Percentiles rank a stretch among this genome's conserved stretches.
phyloP scores from a whole-genome alignment of 352 stramenopile genomes.

The Pythium plurisporium region DNA sequence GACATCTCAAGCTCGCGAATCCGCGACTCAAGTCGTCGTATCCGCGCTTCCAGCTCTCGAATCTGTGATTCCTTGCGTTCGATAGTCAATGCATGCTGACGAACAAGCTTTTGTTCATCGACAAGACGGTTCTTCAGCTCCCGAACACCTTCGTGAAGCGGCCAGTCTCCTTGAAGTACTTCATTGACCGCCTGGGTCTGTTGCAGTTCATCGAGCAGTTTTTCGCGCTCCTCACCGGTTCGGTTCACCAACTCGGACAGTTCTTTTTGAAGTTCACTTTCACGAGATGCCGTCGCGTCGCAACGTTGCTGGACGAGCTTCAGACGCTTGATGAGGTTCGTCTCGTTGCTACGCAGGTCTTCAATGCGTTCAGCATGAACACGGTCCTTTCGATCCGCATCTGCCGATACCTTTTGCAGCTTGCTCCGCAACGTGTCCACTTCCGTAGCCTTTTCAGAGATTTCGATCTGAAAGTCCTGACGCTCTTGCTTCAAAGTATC shows the following conservation, averaged over 20 bases:
- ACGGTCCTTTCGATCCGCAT: slow-evolving; percentile 19
- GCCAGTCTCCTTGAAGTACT: slow-evolving; percentile 18
- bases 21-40: slow-evolving; percentile 10
- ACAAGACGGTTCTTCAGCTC: slow-evolving; percentile 19
- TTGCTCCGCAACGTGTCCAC: slow-evolving; percentile 13
- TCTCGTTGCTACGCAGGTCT: slow-evolving; percentile 24
- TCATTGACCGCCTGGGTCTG: slow-evolving; percentile 14
- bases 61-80: slow-evolving; percentile 21
- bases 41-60: slow-evolving; percentile 11
- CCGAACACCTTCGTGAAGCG: slow-evolving; percentile 16
- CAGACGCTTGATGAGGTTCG: slow-evolving; percentile 25
- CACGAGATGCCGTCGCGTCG: slow-evolving; percentile 16
- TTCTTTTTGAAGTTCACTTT: slow-evolving; percentile 53
- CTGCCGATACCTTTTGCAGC: slow-evolving; percentile 6
- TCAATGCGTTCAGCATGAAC: slow-evolving; percentile 16
- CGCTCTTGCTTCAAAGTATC: slow-evolving; percentile 16
- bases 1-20: slow-evolving; percentile 10
- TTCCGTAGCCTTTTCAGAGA: slow-evolving; percentile 9
- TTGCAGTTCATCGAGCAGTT: slow-evolving; percentile 39
- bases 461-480: slow-evolving; percentile 7
- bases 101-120: slow-evolving; percentile 13
- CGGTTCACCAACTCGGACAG: slow-evolving; percentile 25
- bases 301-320: slow-evolving; percentile 24
- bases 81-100: slow-evolving; percentile 14
- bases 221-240: slow-evolving; percentile 46